These are phyloP conservation scores for Globisporangium paroecandrum DNA, from an alignment of 352 stramenopile genomes.

Conservation along the genomic window DNA sequence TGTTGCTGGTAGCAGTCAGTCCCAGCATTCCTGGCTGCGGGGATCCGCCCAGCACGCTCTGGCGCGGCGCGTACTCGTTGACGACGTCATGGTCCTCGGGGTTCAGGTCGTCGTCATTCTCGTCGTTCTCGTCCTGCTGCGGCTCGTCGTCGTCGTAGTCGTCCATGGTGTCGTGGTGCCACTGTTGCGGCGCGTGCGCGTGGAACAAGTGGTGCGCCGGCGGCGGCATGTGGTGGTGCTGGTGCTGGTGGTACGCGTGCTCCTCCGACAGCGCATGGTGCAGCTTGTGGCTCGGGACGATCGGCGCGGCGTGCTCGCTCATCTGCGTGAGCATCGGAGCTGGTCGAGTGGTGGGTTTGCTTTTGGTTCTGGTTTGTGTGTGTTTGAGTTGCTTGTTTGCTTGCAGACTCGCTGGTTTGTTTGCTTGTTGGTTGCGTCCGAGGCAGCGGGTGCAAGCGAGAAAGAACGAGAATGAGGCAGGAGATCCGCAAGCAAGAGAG, in stretches of 20 bases:
- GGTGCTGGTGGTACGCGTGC: constrained; percentile 28
- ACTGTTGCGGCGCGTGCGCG: constrained; percentile 3
- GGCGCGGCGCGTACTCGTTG: background rate
- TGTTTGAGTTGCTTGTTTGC: background rate
- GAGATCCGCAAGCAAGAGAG: background rate
- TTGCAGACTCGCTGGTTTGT: background rate
- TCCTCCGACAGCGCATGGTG: constrained; percentile 25
- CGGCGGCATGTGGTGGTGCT: constrained; percentile 29
- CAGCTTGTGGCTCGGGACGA: constrained; percentile 17
- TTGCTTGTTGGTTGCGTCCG: background rate
- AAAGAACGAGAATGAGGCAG: constrained; percentile 15
- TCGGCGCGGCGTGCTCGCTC: constrained; percentile 13
- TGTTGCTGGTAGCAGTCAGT: background rate
- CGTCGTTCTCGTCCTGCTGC: constrained; percentile 8
- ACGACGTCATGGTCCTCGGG: background rate
- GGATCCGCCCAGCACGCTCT: constrained; percentile 10
- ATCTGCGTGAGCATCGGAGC: constrained; percentile 43
- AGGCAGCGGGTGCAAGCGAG: constrained; percentile 3
- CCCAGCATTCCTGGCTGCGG: background rate
- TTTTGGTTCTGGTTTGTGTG: background rate
- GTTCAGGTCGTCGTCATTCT: constrained; percentile 6
- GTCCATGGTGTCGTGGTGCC: constrained; percentile 7
- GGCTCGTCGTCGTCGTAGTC: constrained; percentile 11
- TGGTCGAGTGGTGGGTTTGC: background rate
- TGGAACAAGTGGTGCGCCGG: constrained; percentile 32